Percentiles rank a stretch among this genome's conserved stretches.
phyloP scores from a whole-genome alignment of 495 filamentous ascomycete species.

The Talaromyces trachyspermus region DNA sequence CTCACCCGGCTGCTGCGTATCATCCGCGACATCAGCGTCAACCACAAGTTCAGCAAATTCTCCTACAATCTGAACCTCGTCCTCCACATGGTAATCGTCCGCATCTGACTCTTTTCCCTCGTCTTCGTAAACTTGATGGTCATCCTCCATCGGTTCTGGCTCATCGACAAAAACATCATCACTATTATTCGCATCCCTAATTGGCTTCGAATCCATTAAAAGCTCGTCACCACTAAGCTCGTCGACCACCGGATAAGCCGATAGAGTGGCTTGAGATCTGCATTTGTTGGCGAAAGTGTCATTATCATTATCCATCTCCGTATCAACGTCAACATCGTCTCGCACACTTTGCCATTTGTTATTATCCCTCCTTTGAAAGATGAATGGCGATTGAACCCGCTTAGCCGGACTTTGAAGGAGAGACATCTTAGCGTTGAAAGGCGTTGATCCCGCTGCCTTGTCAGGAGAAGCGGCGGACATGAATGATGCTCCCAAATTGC shows the following conservation, averaged over 20 bases:
- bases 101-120: neutral
- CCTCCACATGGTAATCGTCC: conserved; percentile 5
- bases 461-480: conserved; percentile 17
- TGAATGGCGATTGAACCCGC: conserved; percentile 30
- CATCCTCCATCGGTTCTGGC: conserved; percentile 2
- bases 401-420: conserved; percentile 40
- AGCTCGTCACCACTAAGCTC: conserved; percentile 1
- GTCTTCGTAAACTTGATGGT: conserved; percentile 5
- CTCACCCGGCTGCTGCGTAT: too few relatives aligned
- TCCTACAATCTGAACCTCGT: neutral
- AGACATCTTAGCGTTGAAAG: conserved; percentile 24
- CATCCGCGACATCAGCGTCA: too few relatives aligned
- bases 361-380: conserved; percentile 8
- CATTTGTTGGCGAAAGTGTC: conserved; percentile 1
- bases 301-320: conserved; percentile 9
- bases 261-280: neutral
- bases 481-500: conserved; percentile 28
- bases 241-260: neutral
- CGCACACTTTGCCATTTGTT: neutral
- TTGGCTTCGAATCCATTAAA: neutral
- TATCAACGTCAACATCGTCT: conserved; percentile 1
- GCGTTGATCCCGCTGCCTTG: conserved; percentile 25
- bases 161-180: conserved; percentile 6
- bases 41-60: neutral
- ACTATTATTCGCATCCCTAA: neutral